Percentiles rank a stretch among this genome's conserved stretches.
Conservation (phyloP, 2,329 filamentous ascomycete genomes). For the Macrophomina pseudophaseolina region DNA sequence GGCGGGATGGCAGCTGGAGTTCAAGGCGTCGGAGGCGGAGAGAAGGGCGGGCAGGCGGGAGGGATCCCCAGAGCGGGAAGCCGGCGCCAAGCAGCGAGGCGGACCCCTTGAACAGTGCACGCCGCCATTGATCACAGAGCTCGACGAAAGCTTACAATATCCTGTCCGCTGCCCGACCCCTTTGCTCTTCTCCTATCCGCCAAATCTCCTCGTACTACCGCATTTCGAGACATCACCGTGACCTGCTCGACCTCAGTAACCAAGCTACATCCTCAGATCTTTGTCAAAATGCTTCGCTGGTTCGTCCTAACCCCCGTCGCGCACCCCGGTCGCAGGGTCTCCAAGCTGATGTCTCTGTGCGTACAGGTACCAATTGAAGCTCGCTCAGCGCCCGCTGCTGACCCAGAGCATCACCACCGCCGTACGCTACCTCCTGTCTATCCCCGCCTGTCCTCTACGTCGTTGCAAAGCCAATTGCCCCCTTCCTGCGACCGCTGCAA, state of each 20-base stretch:
- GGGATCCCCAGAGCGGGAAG: slow-evolving; percentile 12
- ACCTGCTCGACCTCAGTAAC: background rate
- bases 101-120: slow-evolving; percentile 24
- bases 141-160: slow-evolving; percentile 18
- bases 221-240: background rate
- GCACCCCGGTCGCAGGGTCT: slow-evolving; percentile 30
- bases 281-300: slow-evolving; percentile 49
- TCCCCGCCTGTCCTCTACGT: background rate
- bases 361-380: slow-evolving; percentile 79
- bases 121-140: slow-evolving; percentile 23
- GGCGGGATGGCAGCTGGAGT: background rate
- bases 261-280: background rate
- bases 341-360: slow-evolving; percentile 22
- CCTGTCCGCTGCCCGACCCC: background rate
- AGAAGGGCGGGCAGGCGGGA: background rate
- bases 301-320: slow-evolving; percentile 34
- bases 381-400: slow-evolving; percentile 81
- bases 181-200: slow-evolving; percentile 4
- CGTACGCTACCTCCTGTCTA: slow-evolving; percentile 41
- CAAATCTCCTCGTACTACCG: background rate
- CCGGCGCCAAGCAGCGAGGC: background rate
- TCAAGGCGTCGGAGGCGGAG: background rate
- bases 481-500: background rate
- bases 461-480: background rate
- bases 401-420: slow-evolving; percentile 91